phyloP scores from a whole-genome alignment of 768 basidiomycete species.

The Filobasidium floriforme region DNA sequence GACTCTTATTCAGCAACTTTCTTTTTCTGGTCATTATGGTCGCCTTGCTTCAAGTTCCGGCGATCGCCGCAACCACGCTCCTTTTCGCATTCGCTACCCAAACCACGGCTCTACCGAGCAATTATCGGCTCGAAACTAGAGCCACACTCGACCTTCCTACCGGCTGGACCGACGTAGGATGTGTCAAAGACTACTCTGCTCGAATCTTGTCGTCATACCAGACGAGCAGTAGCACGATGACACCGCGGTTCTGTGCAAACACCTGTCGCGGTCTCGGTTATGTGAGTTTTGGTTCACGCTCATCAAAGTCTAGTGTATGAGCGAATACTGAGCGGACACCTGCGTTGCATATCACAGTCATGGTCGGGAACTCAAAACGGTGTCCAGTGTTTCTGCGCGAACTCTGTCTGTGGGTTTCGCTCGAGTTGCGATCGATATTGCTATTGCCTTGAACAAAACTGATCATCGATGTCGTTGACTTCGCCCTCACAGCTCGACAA shows the following conservation, averaged over 20 bases:
- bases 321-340: background rate
- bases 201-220: background rate
- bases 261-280: background rate
- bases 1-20: too few species aligned
- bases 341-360: background rate
- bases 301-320: background rate
- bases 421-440: background rate
- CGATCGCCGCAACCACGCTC: too few species aligned
- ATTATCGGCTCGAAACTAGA: background rate
- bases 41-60: too few species aligned
- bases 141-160: background rate
- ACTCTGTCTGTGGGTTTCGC: conserved; percentile 5
- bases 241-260: background rate
- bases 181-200: background rate
- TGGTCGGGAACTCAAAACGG: conserved; percentile 8
- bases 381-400: conserved; percentile 18
- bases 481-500: background rate
- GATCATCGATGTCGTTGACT: conserved; percentile 8
- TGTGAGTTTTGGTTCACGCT: background rate
- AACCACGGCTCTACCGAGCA: too few species aligned
- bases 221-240: background rate
- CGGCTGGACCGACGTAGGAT: background rate
- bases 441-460: background rate
- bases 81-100: too few species aligned
- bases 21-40: too few species aligned